Base-by-base conservation (phyloP, 495 filamentous ascomycete species). In the Xylaria telfairii region DNA sequence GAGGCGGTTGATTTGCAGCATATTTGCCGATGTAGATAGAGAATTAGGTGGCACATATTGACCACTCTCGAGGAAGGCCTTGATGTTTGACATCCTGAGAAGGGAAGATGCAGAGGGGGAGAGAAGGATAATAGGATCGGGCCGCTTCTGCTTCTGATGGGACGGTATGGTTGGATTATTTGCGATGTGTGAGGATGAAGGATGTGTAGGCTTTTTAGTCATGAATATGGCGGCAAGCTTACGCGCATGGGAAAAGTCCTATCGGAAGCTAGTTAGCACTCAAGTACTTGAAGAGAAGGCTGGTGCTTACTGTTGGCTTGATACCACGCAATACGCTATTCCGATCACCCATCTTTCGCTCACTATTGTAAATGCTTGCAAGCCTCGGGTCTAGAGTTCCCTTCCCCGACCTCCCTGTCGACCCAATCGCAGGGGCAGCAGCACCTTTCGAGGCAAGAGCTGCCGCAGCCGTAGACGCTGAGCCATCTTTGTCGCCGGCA, bases 101-200 rank as follows among this genome's bases (percentile, higher is more conserved):
- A 98, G 92, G 10, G 95, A 95, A 26, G 94, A 97, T 41, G 96
- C 96, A 37, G 95, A 98, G n/a, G 96, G 96, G 3, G 96, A 98
- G 75, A 99, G 91, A 17, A 99, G 89, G 82, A 99, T 97, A 81
- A 99, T 99, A 26, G 96, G 96, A 77, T 99, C 94, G 61, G 89
- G 89, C 44, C 93, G 90, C 41, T 90, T 83, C 4, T 81, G 78
- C 74, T 87, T 86, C 67, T 85, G 84, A 74, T 84, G 86, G 47
- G 84, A 81, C 9, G 81, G 74, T 26, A 85, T 80, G 5, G 81
- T 65, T 1, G 81, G 72, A 59, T 76, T 84, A 72, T 70, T 81
- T 21, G 78, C 65, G 49, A 75, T 77, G 61, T 69, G 79, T 0
- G 75, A 68, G 76, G 84, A 28, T 76, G 76, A 71, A 72, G 71